Evolutionary conservation across 164 flowering plant genomes (phyloP), one percentile per base, ranked within the genome.

Genomic region (Taxillus chinensis): DNA sequence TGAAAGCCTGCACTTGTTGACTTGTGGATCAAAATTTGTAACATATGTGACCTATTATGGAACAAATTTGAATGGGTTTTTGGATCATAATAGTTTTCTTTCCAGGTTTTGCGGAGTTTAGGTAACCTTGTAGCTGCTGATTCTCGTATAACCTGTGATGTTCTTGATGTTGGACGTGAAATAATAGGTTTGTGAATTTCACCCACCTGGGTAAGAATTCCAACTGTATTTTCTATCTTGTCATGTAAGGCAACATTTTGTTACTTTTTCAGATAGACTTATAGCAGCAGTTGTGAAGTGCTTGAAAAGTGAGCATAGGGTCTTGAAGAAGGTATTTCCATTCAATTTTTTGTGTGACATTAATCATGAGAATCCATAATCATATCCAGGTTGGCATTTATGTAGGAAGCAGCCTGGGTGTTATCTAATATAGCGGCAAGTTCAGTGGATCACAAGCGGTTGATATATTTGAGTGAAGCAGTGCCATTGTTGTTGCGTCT

Each of bases 331-430:
- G 98, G 98, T 83, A 68, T 41, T 37, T 54, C 16, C 46, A 42
- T 41, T 49, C 46, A 39, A 37, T 64, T 56, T 11, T 38, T 37
- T 62, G 39, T 59, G 10, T 39, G 5, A 11, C 5, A 37, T 27
- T 41, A 13, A 38, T 12, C 11, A 40, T 14, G 2, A 12, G 5
- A 55, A 40, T 61, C 68, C 13, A 65, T 39, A 10, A 9, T n/a
- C 64, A 9, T 49, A 55, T 55, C 11, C 65, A 38, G 46, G 66
- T 60, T 59, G 39, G 27, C 27, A 41, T 51, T 64, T 46, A 59
- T 77, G 75, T 60, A 93, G 99, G 99, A 93, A 80, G 86, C 96
- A 62, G 82, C 99, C 59, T 93, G 99, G 99, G 95, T 87, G 70
- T 75, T 90, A 52, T 93, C 99, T 49, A 93, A 93, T 67, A 80